Evolutionary conservation across 2,329 filamentous ascomycete species (phyloP), one percentile per base, ranked within the genome.

Genomic region (Fusarium sp.): DNA sequence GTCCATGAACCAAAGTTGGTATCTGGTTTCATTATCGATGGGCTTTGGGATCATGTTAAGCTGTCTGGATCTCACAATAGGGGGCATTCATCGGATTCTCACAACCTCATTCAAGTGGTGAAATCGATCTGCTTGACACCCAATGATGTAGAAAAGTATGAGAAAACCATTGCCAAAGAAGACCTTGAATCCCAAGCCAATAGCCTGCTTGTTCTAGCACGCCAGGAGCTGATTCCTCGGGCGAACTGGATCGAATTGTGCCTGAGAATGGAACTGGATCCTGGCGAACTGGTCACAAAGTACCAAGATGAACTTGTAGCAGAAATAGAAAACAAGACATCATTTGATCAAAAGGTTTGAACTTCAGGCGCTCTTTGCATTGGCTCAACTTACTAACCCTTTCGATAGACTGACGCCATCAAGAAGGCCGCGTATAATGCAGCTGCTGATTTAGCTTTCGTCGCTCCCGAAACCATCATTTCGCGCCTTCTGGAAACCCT

Each of bases 171-270:
- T n/a, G 78, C 84, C 37, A 76, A 81, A 55, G 79, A 84, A 22
- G 72, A 82, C 15, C 76, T 94, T 10, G 87, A 92, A 70, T 78
- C 81, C 24, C 93, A 97, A 76, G 89, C 97, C 71, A 88, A 94
- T 67, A 87, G 88, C 7, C 81, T 97, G 6, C 82, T 97, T 19
- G 89, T 97, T 19, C 83, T 99, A 26, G 91, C 92, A 56, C 91
- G 93, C 24, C 84, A 89, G 20, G 90, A 94, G 62, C 81, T 99
- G 35, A 86, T 98, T 60, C 90, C 93, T 1, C 87, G 87, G 61
- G 85, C 89, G 20, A 92, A 87, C 64, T 99, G 96, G 96, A 98
- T 99, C 74, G 90, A 96, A 41, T 81, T 94, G 5, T 97, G 93
- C 74, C 84, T 98, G 56, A 89, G 89, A 62, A 90, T 92, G 68